These are phyloP conservation scores for Capillidium heterosporum DNA, from an alignment of 371 early-diverging fungal genomes.

Conservation along the genomic window DNA sequence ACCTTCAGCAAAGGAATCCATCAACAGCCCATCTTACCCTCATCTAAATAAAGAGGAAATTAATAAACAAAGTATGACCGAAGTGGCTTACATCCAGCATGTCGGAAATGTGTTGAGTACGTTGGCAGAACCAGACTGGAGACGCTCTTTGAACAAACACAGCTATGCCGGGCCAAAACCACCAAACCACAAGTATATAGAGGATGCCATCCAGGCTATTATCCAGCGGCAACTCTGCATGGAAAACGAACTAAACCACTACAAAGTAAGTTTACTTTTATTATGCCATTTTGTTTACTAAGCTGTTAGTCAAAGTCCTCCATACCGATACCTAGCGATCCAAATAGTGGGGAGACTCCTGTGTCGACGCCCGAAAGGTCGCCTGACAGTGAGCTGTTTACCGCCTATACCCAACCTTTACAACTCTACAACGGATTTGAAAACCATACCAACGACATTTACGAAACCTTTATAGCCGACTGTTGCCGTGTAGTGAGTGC, in stretches of 20 bases:
- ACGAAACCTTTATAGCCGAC: no score
- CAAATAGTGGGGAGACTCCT: no score
- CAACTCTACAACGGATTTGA: no score
- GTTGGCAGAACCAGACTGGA: constrained; percentile 1
- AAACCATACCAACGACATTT: no score
- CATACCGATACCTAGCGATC: neutral
- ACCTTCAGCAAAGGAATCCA: no score
- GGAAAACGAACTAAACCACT: neutral
- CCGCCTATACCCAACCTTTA: no score
- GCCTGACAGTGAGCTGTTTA: neutral
- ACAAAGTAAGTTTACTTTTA: neutral
- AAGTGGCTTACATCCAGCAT: constrained; percentile 2
- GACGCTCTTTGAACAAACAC: neutral
- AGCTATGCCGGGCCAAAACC: constrained; percentile 2
- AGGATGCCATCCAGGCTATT: neutral
- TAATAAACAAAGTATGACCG: no score
- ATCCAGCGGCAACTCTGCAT: neutral
- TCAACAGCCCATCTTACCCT: no score
- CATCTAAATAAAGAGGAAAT: no score
- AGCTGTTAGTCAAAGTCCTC: neutral
- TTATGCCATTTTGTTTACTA: neutral
- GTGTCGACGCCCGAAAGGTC: neutral
- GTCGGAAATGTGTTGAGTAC: neutral
- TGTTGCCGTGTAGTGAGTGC: constrained; percentile 9
- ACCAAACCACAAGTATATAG: neutral